Evolutionary conservation across 768 basidiomycete genomes (phyloP).

Genomic region (Coprinopsis marcescibilis): DNA sequence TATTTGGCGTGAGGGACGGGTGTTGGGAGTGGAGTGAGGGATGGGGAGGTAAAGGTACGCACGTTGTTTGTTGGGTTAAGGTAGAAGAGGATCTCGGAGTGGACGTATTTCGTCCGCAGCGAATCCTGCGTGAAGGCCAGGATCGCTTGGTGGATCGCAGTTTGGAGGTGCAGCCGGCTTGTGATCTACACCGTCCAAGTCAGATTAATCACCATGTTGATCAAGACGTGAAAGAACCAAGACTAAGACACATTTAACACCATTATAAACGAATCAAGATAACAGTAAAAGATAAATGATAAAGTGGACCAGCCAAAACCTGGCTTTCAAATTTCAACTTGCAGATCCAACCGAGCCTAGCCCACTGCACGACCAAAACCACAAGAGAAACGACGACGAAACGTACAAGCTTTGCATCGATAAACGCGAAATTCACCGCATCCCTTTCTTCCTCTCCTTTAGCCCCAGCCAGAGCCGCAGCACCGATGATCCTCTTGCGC

Average conservation of each 20-base stretch:
- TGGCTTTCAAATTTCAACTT: too few species aligned
- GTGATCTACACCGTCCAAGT: constrained; percentile 57
- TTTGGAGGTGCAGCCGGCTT: constrained; percentile 74
- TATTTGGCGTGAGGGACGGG: too few species aligned
- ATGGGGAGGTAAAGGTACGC: not conserved
- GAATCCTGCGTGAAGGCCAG: constrained; percentile 53
- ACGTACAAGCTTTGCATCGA: constrained; percentile 79
- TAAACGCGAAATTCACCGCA: constrained; percentile 85
- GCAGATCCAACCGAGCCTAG: too few species aligned
- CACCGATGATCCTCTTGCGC: constrained; percentile 62
- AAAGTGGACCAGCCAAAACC: too few species aligned
- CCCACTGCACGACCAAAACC: too few species aligned
- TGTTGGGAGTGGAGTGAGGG: not conserved
- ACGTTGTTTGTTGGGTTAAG: constrained; percentile 88
- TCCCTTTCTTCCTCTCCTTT: constrained; percentile 66
- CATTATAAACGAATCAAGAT: too few species aligned
- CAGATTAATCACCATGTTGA: too few species aligned
- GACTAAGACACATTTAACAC: too few species aligned
- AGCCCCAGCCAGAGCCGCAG: constrained; percentile 51
- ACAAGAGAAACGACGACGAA: constrained; percentile 5
- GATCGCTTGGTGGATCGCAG: constrained; percentile 79
- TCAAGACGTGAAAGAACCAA: too few species aligned
- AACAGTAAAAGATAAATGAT: too few species aligned
- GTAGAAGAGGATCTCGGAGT: constrained; percentile 87
- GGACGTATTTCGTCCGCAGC: constrained; percentile 63